Evolutionary conservation across 2,329 filamentous ascomycete species (phyloP), one percentile per base, ranked within the genome.

Genomic region (Colletotrichum musae): DNA sequence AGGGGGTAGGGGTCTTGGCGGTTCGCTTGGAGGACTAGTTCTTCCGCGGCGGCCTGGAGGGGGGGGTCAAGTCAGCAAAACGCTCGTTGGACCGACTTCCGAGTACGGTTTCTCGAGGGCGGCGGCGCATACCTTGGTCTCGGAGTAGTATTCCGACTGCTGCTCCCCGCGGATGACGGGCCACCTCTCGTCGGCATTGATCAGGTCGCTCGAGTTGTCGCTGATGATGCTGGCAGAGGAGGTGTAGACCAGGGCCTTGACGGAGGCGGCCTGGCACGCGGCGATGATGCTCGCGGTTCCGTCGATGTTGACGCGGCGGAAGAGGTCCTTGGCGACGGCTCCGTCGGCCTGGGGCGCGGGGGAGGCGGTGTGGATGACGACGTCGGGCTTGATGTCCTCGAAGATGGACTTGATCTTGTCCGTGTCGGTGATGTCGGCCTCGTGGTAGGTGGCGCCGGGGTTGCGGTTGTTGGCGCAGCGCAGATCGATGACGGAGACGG

Each of bases 311-410:
- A 98, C 93, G 79, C 91, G 91, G 75, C 89, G 89, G 79, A 96
- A 92, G 43, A 93, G 81, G 18, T 88, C 86, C 72, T 91, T 85
- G 75, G 86, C 80, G 76, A 87, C 80, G 39, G 60, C 43, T 78
- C 85, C 76, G 76, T 79, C 80, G 81, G 87, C 83, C 77, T 88
- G 86, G 68, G 84, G 86, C 26, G 86, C 80, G 47, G 93, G 93
- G 41, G 91, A 93, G 21, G 95, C 96, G 2, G 95, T 97, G 81
- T 99, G 95, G 76, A 98, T 92, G 59, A 99, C 94, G 15, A 97
- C 89, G 77, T 94, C 91, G 21, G 95, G 95, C 75, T 87, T 88
- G 63, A 91, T 85, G 72, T 89, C 84, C 39, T 86, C 80, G 75
- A 98, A 90, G 52, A 94, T 82, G 45, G 86, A 83, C 48, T 87